Evolutionary conservation across 306 rosid species (phyloP), one percentile per base, ranked within the genome.

Genomic region (Fagus crenata): DNA sequence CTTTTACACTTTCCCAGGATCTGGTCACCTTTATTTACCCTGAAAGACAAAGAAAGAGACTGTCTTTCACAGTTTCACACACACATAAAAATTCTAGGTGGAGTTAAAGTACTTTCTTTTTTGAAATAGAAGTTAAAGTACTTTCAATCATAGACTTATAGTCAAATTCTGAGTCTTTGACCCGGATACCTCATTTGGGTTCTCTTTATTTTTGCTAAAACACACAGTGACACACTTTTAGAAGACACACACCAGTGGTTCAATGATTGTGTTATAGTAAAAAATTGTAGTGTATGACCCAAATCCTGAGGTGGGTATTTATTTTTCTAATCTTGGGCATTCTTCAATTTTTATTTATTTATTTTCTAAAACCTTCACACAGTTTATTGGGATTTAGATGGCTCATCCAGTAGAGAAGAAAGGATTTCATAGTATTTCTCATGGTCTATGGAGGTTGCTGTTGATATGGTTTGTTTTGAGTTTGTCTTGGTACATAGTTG

Each of bases 1-100:
- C 85, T 80, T 22, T 83, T 75, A 42, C 76, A 58, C 88, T 86
- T 83, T 61, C 32, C 69, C 53, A 82, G 89, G 90, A 86, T 87
- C 86, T 75, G 78, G 81, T 73, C 78, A 69, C 72, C 67, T 68
- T 78, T 84, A 72, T 2, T 85, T 71, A 76, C 56, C 33, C 69
- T 17, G 53, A 60, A 77, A 73, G 75, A 71, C 81, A 80, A 74
- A 85, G 84, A 35, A 55, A 40, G 65, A 72, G 43, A 18, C 54
- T 75, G 82, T 73, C 81, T 75, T 70, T 76, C 88, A 82, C 81
- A 33, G 1, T 32, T 6, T 72, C 75, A 54, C 83, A 61, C n/a
- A n/a, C 64, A 31, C 11, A 68, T 31, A 18, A 11, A 46, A 7
- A 18, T 71, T 41, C 78, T 17, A 5, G 54, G 49, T 72, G 71